Evolutionary conservation across 257 asterid species (phyloP).

Genomic region (Fraxinus pennsylvanica): DNA sequence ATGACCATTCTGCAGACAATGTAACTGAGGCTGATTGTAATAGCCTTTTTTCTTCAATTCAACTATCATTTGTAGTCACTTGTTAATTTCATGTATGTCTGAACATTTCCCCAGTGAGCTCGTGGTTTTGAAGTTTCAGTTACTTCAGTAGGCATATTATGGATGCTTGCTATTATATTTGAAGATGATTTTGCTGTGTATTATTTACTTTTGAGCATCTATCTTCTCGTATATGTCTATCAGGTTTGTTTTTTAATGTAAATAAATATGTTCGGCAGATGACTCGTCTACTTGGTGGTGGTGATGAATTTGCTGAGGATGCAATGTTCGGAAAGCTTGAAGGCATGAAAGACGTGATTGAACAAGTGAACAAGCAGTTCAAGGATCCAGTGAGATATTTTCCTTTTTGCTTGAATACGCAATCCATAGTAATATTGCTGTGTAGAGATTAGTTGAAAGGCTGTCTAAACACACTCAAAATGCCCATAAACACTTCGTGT

Average conservation of each 20-base stretch:
- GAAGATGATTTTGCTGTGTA: not conserved
- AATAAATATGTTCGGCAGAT: slow-evolving; percentile 50
- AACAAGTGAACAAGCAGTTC: slow-evolving; percentile 89
- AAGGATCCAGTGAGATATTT: slow-evolving; percentile 80
- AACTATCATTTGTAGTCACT: not conserved
- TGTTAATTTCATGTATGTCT: not conserved
- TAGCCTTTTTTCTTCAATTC: too few species aligned
- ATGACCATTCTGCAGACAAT: slow-evolving; percentile 7
- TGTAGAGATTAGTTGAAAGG: not conserved
- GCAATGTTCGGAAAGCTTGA: slow-evolving; percentile 89
- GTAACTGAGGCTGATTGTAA: not conserved
- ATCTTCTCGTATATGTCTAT: slow-evolving; percentile 2
- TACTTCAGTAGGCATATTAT: not conserved
- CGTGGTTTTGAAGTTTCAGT: not conserved
- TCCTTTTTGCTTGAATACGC: slow-evolving; percentile 1
- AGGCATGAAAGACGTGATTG: slow-evolving; percentile 90
- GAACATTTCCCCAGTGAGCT: not conserved
- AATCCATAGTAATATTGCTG: slow-evolving; percentile 16
- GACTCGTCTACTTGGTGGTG: slow-evolving; percentile 75
- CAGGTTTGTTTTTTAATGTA: slow-evolving; percentile 7
- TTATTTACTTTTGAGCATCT: not conserved
- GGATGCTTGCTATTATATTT: not conserved
- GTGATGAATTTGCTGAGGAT: slow-evolving; percentile 80
- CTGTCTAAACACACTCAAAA: not conserved
- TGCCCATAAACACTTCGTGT: not conserved